These are phyloP conservation scores for Mucor mucedo DNA, from an alignment of 371 early-diverging fungal genomes.

Conservation along the genomic window DNA sequence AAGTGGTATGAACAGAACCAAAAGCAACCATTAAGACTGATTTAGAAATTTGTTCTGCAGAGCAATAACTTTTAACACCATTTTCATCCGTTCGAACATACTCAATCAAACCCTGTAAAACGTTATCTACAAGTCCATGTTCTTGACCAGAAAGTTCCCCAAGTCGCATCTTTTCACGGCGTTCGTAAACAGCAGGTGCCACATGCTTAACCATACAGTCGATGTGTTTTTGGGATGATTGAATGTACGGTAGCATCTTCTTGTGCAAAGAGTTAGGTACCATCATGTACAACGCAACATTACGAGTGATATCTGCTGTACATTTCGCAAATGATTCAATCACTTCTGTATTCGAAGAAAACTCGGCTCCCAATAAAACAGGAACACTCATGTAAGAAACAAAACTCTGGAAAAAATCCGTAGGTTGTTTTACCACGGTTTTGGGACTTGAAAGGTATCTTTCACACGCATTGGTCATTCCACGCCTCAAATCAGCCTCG, in stretches of 20 bases:
- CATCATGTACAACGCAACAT: slow-evolving; percentile 26
- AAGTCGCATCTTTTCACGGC: slow-evolving; percentile 22
- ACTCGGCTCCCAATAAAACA: slow-evolving; percentile 36
- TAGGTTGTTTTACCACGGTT: too few relatives aligned
- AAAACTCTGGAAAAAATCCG: slow-evolving; percentile 31
- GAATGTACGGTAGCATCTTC: slow-evolving; percentile 32
- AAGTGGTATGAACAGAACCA: slow-evolving; percentile 48
- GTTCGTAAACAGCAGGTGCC: slow-evolving; percentile 22
- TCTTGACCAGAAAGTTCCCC: slow-evolving; percentile 9
- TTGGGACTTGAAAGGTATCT: slow-evolving; percentile 16
- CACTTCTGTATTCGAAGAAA: slow-evolving; percentile 28
- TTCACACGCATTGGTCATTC: slow-evolving; percentile 25
- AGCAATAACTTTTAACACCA: background rate
- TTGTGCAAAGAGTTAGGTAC: slow-evolving; percentile 31
- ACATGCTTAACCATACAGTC: slow-evolving; percentile 34
- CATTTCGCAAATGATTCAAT: slow-evolving; percentile 44
- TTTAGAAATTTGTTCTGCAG: slow-evolving; percentile 26
- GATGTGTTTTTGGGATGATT: slow-evolving; percentile 16
- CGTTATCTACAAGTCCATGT: slow-evolving; percentile 13
- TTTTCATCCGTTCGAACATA: slow-evolving; percentile 29
- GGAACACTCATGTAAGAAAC: slow-evolving; percentile 50
- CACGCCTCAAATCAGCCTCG: slow-evolving; percentile 30
- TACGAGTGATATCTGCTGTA: slow-evolving; percentile 39
- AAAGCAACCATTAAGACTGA: slow-evolving; percentile 41
- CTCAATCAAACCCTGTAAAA: slow-evolving; percentile 37